Conservation (phyloP, 495 filamentous ascomycete genomes). For the Hypoxylon perforatum region DNA sequence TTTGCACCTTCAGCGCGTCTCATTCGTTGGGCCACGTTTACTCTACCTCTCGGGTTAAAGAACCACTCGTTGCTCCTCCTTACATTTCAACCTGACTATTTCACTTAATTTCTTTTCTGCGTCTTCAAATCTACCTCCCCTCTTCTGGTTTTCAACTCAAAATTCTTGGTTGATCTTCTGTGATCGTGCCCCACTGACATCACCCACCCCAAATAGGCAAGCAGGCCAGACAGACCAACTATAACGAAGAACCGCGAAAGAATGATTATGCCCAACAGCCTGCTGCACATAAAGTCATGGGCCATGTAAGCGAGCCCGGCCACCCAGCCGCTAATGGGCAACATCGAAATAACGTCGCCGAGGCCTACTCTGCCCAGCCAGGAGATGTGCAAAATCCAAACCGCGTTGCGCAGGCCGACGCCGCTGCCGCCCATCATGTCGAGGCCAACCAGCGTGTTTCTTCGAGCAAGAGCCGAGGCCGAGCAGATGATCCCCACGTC, state of each 20-base stretch:
- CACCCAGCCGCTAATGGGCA: conserved; percentile 55
- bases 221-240: conserved; percentile 81
- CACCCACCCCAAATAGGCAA: conserved; percentile 64
- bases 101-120: conserved; percentile 1
- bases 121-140: too few relatives aligned
- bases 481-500: conserved; percentile 72
- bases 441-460: conserved; percentile 48
- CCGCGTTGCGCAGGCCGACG: conserved; percentile 71
- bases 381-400: conserved; percentile 66
- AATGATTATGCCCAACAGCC: conserved; percentile 65
- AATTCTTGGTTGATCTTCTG: not conserved
- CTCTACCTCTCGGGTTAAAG: not conserved
- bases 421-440: conserved; percentile 65
- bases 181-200: conserved; percentile 44
- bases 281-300: conserved; percentile 56
- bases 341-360: conserved; percentile 46
- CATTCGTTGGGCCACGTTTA: conserved; percentile 17
- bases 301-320: conserved; percentile 60
- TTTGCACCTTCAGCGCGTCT: conserved; percentile 5
- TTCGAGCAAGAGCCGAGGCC: conserved; percentile 53
- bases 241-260: conserved; percentile 63
- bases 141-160: not conserved
- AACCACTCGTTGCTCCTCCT: not conserved
- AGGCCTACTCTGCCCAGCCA: conserved; percentile 68
- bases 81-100: not conserved